Percentiles rank a stretch among this genome's conserved stretches.
Evolutionary conservation across 306 rosid genomes (phyloP).

Genomic region (Delonix regia): DNA sequence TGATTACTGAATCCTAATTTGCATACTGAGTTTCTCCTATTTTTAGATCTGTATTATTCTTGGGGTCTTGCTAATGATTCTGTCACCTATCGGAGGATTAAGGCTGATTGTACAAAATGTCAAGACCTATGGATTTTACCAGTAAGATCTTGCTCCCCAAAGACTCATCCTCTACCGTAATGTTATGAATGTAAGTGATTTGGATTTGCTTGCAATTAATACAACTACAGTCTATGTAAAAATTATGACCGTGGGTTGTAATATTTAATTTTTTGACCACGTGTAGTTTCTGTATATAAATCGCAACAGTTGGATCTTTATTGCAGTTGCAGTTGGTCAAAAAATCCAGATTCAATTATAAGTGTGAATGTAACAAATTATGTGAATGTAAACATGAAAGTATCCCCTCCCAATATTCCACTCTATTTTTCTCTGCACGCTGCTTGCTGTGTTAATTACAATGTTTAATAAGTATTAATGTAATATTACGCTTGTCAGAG

Average conservation of each 20-base stretch:
- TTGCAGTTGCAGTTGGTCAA: no score
- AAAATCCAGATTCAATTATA: no score
- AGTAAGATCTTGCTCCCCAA: not conserved
- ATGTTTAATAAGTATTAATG: not conserved
- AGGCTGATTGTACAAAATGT: constrained; percentile 60
- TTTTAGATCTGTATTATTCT: constrained; percentile 68
- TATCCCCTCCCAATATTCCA: not conserved
- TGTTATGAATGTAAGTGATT: not conserved
- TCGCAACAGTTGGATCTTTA: no score
- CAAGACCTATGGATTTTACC: constrained; percentile 58
- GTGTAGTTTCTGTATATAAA: no score
- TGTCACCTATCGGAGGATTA: constrained; percentile 74
- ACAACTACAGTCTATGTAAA: no score
- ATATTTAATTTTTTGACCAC: no score
- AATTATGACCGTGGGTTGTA: no score
- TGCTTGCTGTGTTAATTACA: not conserved
- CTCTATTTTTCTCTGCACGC: not conserved
- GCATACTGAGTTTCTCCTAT: not conserved
- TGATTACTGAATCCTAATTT: not conserved
- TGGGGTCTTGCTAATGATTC: constrained; percentile 62
- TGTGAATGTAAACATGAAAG: not conserved
- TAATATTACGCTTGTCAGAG: not conserved
- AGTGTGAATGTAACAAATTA: not conserved
- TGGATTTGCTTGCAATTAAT: no score
- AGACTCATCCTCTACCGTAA: not conserved